These are phyloP conservation scores for Isatis tinctoria DNA, from an alignment of 345 rosid species.

Conservation along the genomic window DNA sequence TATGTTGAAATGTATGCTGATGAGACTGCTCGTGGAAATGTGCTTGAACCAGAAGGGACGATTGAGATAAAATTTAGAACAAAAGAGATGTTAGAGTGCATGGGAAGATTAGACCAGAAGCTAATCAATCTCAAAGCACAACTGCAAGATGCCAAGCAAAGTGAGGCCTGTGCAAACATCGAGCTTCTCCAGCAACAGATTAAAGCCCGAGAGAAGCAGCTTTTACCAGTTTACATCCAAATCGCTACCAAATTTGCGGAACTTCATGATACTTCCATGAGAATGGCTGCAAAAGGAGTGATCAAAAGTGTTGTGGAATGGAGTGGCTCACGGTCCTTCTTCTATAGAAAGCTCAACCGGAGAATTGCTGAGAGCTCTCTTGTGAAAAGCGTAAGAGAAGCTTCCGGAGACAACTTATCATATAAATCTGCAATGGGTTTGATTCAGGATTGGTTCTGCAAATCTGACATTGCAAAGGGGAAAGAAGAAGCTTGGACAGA, in stretches of 20 bases:
- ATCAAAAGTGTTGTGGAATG: conserved; percentile 90
- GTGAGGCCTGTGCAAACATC: conserved; percentile 32
- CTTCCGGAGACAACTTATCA: conserved; percentile 62
- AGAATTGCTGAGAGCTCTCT: conserved; percentile 76
- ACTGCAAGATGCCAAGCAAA: conserved; percentile 66
- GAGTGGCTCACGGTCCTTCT: conserved; percentile 62
- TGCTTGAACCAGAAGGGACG: conserved; percentile 98
- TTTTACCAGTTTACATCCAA: conserved; percentile 84
- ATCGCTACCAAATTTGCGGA: conserved; percentile 94
- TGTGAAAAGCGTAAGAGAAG: conserved; percentile 54
- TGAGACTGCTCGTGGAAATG: conserved; percentile 87
- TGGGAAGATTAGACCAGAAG: conserved; percentile 88
- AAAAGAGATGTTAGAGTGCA: conserved; percentile 90
- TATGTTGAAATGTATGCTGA: conserved; percentile 99
- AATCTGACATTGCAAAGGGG: conserved; percentile 49
- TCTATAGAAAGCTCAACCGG: conserved; percentile 64
- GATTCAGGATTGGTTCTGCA: conserved; percentile 80
- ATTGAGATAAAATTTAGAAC: conserved; percentile 96
- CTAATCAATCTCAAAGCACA: conserved; percentile 58
- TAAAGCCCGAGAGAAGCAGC: conserved; percentile 74
- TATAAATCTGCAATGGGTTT: conserved; percentile 57
- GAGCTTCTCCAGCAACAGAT: conserved; percentile 71
- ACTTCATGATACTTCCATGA: conserved; percentile 85
- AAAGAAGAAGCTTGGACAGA: conserved; percentile 68
- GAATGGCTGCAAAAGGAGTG: conserved; percentile 97